These are phyloP conservation scores for Phytophthora cryptogea DNA, from an alignment of 352 stramenopile species.

Conservation along the genomic window DNA sequence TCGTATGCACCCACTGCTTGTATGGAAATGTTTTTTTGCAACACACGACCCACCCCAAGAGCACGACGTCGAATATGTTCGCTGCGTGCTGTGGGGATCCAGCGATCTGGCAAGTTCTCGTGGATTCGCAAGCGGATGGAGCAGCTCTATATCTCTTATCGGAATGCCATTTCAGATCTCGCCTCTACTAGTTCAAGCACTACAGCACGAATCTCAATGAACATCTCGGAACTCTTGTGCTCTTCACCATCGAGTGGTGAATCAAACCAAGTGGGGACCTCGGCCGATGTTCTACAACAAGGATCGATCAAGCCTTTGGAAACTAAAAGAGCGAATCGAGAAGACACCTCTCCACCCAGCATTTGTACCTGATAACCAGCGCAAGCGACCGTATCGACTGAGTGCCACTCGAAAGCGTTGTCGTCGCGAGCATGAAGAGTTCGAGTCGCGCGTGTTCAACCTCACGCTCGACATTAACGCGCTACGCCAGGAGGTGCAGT, in stretches of 20 bases:
- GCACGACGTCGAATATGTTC: too few species aligned
- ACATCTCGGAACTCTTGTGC: slow-evolving; percentile 19
- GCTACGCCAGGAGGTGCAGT: slow-evolving; percentile 35
- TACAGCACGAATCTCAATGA: background rate
- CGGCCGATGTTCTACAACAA: background rate
- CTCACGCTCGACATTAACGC: slow-evolving; percentile 33
- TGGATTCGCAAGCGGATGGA: too few species aligned
- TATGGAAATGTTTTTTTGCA: too few species aligned
- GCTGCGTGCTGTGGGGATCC: too few species aligned
- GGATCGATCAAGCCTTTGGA: background rate
- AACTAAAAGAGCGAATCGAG: background rate
- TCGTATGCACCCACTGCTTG: too few species aligned
- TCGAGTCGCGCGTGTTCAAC: slow-evolving; percentile 25
- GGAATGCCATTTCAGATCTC: background rate
- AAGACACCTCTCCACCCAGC: background rate
- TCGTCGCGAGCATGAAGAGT: background rate
- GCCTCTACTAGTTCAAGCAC: background rate
- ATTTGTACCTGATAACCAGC: slow-evolving; percentile 16
- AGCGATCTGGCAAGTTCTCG: too few species aligned
- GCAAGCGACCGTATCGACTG: slow-evolving; percentile 19
- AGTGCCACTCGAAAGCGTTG: slow-evolving; percentile 9
- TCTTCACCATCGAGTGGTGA: background rate
- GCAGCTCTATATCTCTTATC: too few species aligned
- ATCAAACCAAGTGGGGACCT: background rate
- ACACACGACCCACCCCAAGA: too few species aligned